Conservation (phyloP, 2,329 filamentous ascomycete genomes). For the Neonectria faginata region DNA sequence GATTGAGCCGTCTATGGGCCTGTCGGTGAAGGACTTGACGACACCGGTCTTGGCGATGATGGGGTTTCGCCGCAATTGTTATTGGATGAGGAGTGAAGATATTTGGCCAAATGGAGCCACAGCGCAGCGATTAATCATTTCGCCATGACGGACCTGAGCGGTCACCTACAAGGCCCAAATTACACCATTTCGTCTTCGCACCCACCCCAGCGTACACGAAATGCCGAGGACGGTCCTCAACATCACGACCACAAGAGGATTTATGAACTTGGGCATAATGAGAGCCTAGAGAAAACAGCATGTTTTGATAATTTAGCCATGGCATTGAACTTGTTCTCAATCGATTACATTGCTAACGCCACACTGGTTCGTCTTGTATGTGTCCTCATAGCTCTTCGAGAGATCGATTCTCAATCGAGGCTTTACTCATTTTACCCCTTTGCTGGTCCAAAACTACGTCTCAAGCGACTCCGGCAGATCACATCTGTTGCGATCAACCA, state of each 20-base stretch:
- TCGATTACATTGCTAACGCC: not conserved
- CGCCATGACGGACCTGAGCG: not conserved
- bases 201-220: not conserved
- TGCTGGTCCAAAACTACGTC: too few relatives aligned
- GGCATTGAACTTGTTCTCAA: not conserved
- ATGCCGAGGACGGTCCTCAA: not conserved
- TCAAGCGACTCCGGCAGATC: too few relatives aligned
- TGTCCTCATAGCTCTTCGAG: too few relatives aligned
- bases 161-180: not conserved
- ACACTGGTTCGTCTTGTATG: too few relatives aligned
- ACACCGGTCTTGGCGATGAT: not conserved
- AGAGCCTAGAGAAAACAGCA: not conserved
- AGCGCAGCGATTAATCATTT: not conserved
- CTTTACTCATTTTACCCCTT: too few relatives aligned
- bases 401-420: too few relatives aligned
- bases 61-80: not conserved
- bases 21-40: slow-evolving; percentile 10
- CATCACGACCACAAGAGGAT: slow-evolving; percentile 8
- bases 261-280: slow-evolving; percentile 15
- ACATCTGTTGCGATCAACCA: too few relatives aligned
- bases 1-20: not conserved
- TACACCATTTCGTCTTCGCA: not conserved
- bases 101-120: not conserved
- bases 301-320: not conserved
- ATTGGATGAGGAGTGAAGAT: not conserved